Conservation (phyloP, 2,329 filamentous ascomycete species). For the Botrytis fragariae region DNA sequence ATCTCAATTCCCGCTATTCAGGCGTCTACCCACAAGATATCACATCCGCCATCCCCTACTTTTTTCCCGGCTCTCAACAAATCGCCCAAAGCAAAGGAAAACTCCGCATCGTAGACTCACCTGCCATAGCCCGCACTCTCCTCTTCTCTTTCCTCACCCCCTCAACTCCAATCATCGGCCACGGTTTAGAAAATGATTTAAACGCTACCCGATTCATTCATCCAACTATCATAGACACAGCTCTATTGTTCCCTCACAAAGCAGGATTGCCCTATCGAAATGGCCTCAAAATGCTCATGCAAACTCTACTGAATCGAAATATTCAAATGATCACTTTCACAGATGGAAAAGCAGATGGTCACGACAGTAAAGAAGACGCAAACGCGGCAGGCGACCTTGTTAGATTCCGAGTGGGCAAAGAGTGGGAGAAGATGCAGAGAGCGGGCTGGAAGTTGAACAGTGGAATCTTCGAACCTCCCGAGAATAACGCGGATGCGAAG, state of each 20-base stretch:
- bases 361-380: conserved; percentile 92
- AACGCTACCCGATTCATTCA: conserved; percentile 82
- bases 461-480: conserved; percentile 35
- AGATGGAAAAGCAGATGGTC: conserved; percentile 51
- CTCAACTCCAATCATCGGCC: conserved; percentile 80
- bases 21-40: conserved; percentile 80
- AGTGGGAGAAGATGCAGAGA: conserved; percentile 65
- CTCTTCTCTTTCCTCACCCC: conserved; percentile 75
- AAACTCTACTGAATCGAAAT: conserved; percentile 64
- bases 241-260: conserved; percentile 77
- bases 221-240: conserved; percentile 79
- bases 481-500: not conserved
- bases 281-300: conserved; percentile 72
- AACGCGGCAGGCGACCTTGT: conserved; percentile 85
- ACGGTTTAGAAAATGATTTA: conserved; percentile 93
- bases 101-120: conserved; percentile 73
- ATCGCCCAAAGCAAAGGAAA: conserved; percentile 40
- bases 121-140: conserved; percentile 69
- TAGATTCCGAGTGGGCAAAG: conserved; percentile 63
- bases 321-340: conserved; percentile 71
- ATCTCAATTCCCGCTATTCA: conserved; percentile 89
- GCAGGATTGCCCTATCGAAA: conserved; percentile 73
- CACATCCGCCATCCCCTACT: conserved; percentile 61
- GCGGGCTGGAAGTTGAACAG: conserved; percentile 65
- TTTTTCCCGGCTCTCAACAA: conserved; percentile 21